Evolutionary conservation across 2,329 filamentous ascomycete genomes (phyloP), one percentile per base, ranked within the genome.

Genomic region (Neofusicoccum cordaticola): DNA sequence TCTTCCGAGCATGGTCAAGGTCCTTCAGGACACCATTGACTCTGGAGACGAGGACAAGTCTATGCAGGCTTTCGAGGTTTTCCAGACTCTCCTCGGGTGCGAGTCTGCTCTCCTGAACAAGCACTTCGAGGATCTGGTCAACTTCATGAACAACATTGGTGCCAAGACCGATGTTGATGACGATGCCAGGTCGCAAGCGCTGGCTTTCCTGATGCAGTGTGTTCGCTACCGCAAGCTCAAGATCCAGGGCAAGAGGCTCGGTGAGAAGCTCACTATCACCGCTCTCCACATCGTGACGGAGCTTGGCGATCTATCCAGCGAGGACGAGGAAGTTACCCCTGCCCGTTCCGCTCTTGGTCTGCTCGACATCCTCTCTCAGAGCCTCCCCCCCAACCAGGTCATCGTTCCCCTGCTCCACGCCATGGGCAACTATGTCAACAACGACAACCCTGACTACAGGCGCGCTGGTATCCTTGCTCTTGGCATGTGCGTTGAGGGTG

Each of bases 221-320:
- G 91, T 97, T 34, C 89, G 91, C 68, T 97, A 94, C 82, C 89
- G 94, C 74, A 96, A 95, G 78, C 89, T 97, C 81, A 97, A 97
- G 85, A 89, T 98, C 63, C 95, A 98, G 81, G 91, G 86, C 67
- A 89, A 97, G 80, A 90, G 89, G 76, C 87, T 98, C 76, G 93
- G 92, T 66, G 88, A 94, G 72, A 87, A 92, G 76, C 85, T 99
- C 69, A 97, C 94, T 71, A 84, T 90, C 75, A 95, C 93, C 82
- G 88, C 90, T 74, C 87, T 98, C 78, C 86, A 94, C 74, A 94
- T 98, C 71, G 88, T 94, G 67, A 92, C 93, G 8, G 94, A 98
- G 82, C 87, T 98, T 19, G 90, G 92, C 63, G 88, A 91, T 45
- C 85, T 91, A 44, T 80, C 80, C 9, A 80, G 80, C 58, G 89